These are phyloP conservation scores for Apostasia shenzhenica DNA, from an alignment of 106 monocot genomes.

Conservation along the genomic window DNA sequence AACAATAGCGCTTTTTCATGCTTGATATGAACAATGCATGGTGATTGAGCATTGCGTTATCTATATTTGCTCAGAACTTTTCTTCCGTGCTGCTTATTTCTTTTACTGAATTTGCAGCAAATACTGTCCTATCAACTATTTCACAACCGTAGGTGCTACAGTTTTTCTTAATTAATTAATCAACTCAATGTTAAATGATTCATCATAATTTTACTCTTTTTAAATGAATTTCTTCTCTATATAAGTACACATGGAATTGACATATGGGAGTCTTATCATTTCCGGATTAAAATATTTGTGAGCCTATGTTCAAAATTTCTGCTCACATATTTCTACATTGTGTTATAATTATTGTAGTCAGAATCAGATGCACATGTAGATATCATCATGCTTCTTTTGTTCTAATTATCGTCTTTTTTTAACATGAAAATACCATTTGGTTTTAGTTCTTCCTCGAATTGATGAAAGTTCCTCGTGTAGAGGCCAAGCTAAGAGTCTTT, in stretches of 20 bases:
- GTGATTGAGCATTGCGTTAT: neutral
- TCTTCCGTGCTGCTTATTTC: neutral
- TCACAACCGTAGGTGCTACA: neutral
- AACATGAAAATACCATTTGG: no score
- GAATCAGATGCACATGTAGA: no score
- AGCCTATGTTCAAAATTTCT: no score
- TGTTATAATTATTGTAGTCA: no score
- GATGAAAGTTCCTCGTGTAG: slow-evolving; percentile 28
- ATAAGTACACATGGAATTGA: no score
- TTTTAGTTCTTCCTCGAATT: slow-evolving; percentile 20
- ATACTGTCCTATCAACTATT: neutral
- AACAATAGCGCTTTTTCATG: neutral
- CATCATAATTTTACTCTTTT: no score
- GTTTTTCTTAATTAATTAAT: no score
- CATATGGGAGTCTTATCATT: neutral
- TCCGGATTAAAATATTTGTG: no score
- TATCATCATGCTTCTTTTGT: neutral
- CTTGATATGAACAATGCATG: neutral
- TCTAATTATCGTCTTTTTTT: neutral
- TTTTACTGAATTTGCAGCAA: neutral
- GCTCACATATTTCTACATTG: no score
- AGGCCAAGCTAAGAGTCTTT: slow-evolving; percentile 22
- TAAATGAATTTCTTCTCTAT: no score
- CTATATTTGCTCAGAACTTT: neutral
- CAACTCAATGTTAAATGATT: no score